Conservation (phyloP, 2,329 filamentous ascomycete genomes). For the Monilinia vaccinii-corymbosi region DNA sequence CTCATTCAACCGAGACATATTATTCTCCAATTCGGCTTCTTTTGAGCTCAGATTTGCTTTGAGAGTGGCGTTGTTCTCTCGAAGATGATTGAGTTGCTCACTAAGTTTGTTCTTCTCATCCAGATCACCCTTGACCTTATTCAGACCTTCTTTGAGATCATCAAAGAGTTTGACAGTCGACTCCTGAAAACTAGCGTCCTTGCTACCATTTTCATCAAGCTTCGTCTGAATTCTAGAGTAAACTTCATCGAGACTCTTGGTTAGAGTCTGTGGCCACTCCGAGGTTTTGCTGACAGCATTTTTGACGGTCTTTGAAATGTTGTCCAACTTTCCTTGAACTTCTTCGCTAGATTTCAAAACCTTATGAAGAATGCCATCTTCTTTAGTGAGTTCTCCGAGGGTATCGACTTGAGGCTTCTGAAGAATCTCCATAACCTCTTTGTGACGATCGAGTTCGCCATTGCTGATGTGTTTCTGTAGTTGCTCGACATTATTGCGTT, state of each 20-base stretch:
- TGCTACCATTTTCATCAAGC: slow-evolving; percentile 8
- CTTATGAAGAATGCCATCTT: slow-evolving; percentile 17
- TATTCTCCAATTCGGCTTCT: slow-evolving; percentile 13
- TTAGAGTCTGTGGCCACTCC: slow-evolving; percentile 14
- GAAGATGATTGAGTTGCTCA: slow-evolving; percentile 18
- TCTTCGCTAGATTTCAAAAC: slow-evolving; percentile 13
- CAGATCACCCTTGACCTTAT: slow-evolving; percentile 15
- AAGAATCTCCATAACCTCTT: slow-evolving; percentile 19
- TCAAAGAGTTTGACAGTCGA: slow-evolving; percentile 14
- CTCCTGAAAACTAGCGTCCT: slow-evolving; percentile 11
- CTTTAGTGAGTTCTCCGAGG: slow-evolving; percentile 15
- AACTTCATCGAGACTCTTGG: slow-evolving; percentile 20
- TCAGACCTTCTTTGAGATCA: slow-evolving; percentile 18
- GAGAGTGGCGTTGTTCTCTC: slow-evolving; percentile 17
- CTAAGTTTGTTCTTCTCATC: slow-evolving; percentile 16
- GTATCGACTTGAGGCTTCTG: slow-evolving; percentile 15
- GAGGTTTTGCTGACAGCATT: slow-evolving; percentile 11
- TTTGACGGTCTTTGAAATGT: slow-evolving; percentile 12
- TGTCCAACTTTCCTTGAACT: slow-evolving; percentile 27
- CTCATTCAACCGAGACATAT: slow-evolving; percentile 14
- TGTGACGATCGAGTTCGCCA: slow-evolving; percentile 4
- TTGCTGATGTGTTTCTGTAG: background rate
- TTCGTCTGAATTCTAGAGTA: slow-evolving; percentile 19
- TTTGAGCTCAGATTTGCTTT: slow-evolving; percentile 9
- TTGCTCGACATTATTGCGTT: background rate